Percentiles rank a stretch among this genome's conserved stretches.
Evolutionary conservation across 2,329 filamentous ascomycete genomes (phyloP).

Genomic region (Fusarium napiforme): DNA sequence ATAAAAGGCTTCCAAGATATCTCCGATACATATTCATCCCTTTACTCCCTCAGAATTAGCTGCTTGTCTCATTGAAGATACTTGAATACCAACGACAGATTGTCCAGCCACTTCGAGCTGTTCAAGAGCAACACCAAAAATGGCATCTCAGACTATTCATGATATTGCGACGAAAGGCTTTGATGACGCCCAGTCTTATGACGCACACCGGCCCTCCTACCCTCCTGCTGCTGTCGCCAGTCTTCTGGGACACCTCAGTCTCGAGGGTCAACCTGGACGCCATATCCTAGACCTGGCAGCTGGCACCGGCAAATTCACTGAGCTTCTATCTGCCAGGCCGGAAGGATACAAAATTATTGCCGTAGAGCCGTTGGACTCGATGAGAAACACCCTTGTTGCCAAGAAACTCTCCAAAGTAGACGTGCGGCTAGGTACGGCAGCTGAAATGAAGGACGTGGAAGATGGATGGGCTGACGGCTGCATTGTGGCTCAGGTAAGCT

Average conservation of each 20-base stretch:
- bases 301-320: conserved; percentile 78
- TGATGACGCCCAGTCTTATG: conserved; percentile 71
- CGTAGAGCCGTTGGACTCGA: conserved; percentile 72
- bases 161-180: conserved; percentile 67
- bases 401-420: conserved; percentile 68
- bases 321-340: conserved; percentile 65
- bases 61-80: not conserved
- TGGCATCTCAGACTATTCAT: conserved; percentile 59
- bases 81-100: not conserved
- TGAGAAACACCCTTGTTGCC: conserved; percentile 68
- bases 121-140: conserved; percentile 9
- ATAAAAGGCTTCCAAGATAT: conserved; percentile 31
- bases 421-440: conserved; percentile 68
- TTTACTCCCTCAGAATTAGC: not conserved
- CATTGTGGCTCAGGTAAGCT: conserved; percentile 73
- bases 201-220: conserved; percentile 76
- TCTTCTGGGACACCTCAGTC: conserved; percentile 66
- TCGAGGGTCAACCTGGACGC: conserved; percentile 59
- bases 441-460: conserved; percentile 63
- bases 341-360: conserved; percentile 71
- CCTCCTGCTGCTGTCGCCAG: conserved; percentile 65
- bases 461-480: conserved; percentile 70
- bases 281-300: conserved; percentile 72
- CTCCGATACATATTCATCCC: not conserved
- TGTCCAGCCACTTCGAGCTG: conserved; percentile 6